These are phyloP conservation scores for Cerrena zonata DNA, from an alignment of 1,284 basidiomycete species.

Conservation along the genomic window DNA sequence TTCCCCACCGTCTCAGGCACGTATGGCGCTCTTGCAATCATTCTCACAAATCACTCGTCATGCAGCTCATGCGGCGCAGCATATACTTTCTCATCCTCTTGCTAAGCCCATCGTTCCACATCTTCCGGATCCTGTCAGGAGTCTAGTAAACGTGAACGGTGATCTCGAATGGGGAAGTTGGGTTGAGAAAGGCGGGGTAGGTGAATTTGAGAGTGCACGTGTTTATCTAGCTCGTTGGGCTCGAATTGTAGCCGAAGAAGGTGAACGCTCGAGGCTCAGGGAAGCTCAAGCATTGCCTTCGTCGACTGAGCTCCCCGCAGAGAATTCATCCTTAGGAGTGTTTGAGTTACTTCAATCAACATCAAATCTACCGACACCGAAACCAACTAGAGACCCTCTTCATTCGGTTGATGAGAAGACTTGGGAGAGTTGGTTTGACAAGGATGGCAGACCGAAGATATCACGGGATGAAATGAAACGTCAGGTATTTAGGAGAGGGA, in stretches of 20 bases:
- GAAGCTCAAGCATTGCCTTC: conserved; percentile 66
- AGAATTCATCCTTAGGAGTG: conserved; percentile 74
- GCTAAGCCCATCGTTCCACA: conserved; percentile 92
- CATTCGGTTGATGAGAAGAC: conserved; percentile 67
- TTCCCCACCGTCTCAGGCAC: conserved; percentile 57
- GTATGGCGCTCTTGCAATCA: conserved; percentile 73
- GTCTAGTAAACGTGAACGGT: conserved; percentile 78
- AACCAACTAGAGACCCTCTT: conserved; percentile 62
- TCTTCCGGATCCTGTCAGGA: conserved; percentile 84
- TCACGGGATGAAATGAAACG: conserved; percentile 62
- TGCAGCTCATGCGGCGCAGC: conserved; percentile 83
- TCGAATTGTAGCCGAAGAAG: conserved; percentile 90
- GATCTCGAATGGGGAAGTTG: conserved; percentile 82
- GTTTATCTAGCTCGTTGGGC: conserved; percentile 98
- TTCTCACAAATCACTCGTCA: conserved; percentile 87
- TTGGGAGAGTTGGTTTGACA: conserved; percentile 70
- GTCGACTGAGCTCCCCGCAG: conserved; percentile 48
- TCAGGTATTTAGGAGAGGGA: conserved; percentile 73
- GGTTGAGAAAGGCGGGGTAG: conserved; percentile 82
- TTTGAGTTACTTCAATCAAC: conserved; percentile 83
- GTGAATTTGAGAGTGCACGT: conserved; percentile 90
- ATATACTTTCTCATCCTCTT: conserved; percentile 87
- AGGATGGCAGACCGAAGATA: conserved; percentile 64
- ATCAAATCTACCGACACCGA: conserved; percentile 71
- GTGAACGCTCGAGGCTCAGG: conserved; percentile 74